phyloP scores from a whole-genome alignment of 169 alveolate species.

The Plasmodium yoelii region DNA sequence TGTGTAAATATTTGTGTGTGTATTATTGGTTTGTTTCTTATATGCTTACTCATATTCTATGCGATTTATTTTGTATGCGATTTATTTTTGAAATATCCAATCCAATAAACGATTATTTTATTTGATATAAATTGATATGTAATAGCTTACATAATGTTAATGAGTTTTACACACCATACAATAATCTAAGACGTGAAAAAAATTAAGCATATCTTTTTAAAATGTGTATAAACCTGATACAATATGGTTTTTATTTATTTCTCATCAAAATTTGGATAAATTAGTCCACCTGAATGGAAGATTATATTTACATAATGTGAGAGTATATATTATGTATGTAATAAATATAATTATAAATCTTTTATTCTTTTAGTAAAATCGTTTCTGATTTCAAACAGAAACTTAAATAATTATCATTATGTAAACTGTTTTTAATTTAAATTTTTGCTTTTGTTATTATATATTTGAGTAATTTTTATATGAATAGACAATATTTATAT shows the following conservation, averaged over 20 bases:
- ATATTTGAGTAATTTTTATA: not conserved
- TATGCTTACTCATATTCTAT: constrained; percentile 17
- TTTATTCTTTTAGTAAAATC: constrained; percentile 30
- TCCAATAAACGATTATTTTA: constrained; percentile 53
- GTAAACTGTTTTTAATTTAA: constrained; percentile 19
- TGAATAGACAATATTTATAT: too few relatives aligned
- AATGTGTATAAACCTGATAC: constrained; percentile 43
- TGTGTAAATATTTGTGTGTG: not conserved
- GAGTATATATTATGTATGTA: not conserved
- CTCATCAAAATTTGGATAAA: constrained; percentile 57
- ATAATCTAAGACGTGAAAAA: not conserved
- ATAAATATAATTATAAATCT: constrained; percentile 17
- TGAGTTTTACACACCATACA: not conserved
- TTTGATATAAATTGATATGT: constrained; percentile 4
- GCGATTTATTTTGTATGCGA: constrained; percentile 14
- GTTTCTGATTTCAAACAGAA: constrained; percentile 49
- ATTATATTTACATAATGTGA: constrained; percentile 26
- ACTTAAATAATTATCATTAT: constrained; percentile 15
- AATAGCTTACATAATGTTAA: too few relatives aligned
- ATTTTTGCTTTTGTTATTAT: constrained; percentile 14
- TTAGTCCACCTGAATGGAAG: constrained; percentile 8
- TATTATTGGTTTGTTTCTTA: too few relatives aligned
- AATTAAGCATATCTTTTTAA: not conserved
- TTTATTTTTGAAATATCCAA: constrained; percentile 42
- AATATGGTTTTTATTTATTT: constrained; percentile 35